Evolutionary conservation across 108 stramenopile genomes (phyloP).

Genomic region (Mediolabrus comicus): DNA sequence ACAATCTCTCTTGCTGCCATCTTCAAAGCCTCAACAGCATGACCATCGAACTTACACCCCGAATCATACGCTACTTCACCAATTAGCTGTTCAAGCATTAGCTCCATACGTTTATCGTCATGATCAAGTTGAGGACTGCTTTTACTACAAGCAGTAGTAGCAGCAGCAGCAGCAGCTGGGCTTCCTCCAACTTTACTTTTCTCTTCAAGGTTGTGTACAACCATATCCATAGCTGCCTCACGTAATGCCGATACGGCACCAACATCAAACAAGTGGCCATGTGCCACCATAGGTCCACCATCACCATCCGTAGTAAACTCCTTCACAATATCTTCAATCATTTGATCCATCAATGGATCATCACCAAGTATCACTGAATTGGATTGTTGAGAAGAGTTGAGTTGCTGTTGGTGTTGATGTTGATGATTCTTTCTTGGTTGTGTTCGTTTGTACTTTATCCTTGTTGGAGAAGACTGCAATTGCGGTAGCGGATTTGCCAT

Average conservation of each 20-base stretch:
- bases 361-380: conserved; percentile 18
- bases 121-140: not conserved
- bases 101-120: not conserved
- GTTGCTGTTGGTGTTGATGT: too few species aligned
- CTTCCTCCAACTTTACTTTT: not conserved
- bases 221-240: conserved; percentile 23
- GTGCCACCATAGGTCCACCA: not conserved
- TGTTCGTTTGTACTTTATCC: not conserved
- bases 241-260: conserved; percentile 12
- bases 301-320: conserved; percentile 2
- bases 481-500: not conserved
- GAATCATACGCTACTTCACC: conserved; percentile 10
- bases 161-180: not conserved
- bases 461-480: not conserved
- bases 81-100: conserved; percentile 4
- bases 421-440: not conserved
- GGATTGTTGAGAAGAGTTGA: not conserved
- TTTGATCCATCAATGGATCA: conserved; percentile 22
- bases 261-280: conserved; percentile 17
- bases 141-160: not conserved
- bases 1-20: conserved; percentile 4
- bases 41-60: conserved; percentile 4
- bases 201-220: not conserved
- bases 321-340: conserved; percentile 21
- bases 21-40: conserved; percentile 17